These are phyloP conservation scores for Calocybe cyanea DNA, from an alignment of 768 basidiomycete species.

Conservation along the genomic window DNA sequence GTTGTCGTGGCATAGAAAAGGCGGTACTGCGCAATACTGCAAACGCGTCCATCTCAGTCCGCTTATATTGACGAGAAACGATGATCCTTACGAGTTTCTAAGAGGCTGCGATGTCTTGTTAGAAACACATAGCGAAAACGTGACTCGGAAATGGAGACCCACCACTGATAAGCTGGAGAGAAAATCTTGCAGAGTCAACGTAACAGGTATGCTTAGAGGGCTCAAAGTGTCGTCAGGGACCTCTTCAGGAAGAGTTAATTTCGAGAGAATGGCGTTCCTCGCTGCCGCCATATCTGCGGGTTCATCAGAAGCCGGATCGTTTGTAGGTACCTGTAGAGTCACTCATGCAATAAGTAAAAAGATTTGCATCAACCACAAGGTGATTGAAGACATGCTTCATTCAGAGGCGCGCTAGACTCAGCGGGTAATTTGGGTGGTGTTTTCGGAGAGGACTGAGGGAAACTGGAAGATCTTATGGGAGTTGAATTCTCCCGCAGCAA, in stretches of 20 bases:
- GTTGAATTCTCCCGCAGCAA: slow-evolving; percentile 2
- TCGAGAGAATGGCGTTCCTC: slow-evolving; percentile 52
- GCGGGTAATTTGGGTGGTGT: not conserved
- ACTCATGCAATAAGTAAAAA: not conserved
- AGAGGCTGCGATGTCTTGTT: slow-evolving; percentile 37
- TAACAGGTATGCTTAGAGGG: slow-evolving; percentile 63
- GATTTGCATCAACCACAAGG: not conserved
- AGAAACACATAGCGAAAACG: not conserved
- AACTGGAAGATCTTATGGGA: too few relatives aligned
- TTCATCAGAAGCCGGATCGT: slow-evolving; percentile 25
- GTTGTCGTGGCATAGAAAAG: slow-evolving; percentile 66
- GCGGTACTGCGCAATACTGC: slow-evolving; percentile 63
- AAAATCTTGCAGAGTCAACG: slow-evolving; percentile 68
- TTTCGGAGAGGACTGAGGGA: not conserved
- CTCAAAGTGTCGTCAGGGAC: slow-evolving; percentile 64
- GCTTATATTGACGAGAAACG: not conserved
- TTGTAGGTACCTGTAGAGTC: not conserved
- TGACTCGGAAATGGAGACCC: slow-evolving; percentile 21
- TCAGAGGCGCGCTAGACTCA: not conserved
- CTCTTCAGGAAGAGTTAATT: slow-evolving; percentile 59
- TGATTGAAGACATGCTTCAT: slow-evolving; percentile 8
- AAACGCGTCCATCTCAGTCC: not conserved
- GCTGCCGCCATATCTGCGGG: slow-evolving; percentile 45
- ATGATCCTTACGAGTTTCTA: slow-evolving; percentile 47
- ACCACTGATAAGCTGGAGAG: slow-evolving; percentile 56